Base-by-base conservation (phyloP, 2,329 filamentous ascomycete species). In the Ceratocystis destructans region DNA sequence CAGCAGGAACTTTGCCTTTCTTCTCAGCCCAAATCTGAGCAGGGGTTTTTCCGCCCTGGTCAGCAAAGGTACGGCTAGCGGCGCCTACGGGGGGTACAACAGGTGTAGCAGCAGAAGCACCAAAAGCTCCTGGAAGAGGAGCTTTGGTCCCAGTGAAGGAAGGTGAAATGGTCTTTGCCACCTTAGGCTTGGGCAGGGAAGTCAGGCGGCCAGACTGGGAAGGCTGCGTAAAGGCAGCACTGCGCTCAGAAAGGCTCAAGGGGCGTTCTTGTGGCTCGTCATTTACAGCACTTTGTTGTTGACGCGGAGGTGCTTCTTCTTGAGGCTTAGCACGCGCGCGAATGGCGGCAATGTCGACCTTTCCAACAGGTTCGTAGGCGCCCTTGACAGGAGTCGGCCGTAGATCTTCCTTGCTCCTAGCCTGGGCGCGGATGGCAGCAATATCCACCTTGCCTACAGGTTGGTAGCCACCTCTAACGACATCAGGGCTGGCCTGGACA, bases 371-470 rank as follows among this genome's bases (percentile, higher is more conserved):
- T 75, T 97, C 89, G 73, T 99, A 99, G 28, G 92, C 84, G 53
- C 94, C 94, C 77, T 96, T 97, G 22, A 97, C 89, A 4, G 85
- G 83, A 1, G 87, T 83, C 2, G 94, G 94, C 66, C 91, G 82
- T 70, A 96, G 88, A 72, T 96, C 90, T 59, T 82, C 82, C 75
- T 74, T 80, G 71, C 79, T 86, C 79, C 80, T 86, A 73, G 77
- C 91, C 79, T 82, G 90, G 74, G 80, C 86, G 69, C 94, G 85
- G 70, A 99, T 88, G 46, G 90, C 92, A 28, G 88, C 88, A 76
- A 99, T 97, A 73, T 99, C 92, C n/a, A 99, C 89, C 78, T 96
- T 97, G 66, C 94, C 94, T 71, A 99, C 79, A 22, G 94, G 94
- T 74, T 96, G 90, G 76, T 99, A 99, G 17, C 83, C 87, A 57